Percentiles rank a stretch among this genome's conserved stretches.
phyloP scores from a whole-genome alignment of 176 grass and related monocot species.

The Pontederia paniculata region DNA sequence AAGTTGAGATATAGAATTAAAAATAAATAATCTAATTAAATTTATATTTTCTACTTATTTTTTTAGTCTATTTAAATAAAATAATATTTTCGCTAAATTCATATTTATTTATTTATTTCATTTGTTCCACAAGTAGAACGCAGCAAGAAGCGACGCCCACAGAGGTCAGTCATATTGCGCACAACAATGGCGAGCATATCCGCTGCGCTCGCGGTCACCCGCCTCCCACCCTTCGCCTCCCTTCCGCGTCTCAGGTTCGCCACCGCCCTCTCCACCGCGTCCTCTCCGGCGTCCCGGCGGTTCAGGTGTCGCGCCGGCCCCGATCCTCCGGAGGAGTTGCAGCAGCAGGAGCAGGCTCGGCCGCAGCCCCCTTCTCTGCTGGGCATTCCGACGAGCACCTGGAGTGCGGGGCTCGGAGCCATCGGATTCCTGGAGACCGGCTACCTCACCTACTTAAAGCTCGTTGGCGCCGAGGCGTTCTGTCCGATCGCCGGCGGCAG shows the following conservation, averaged over 20 bases:
- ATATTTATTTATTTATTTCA: no score
- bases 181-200: slow-evolving; percentile 15
- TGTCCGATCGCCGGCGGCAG: slow-evolving; percentile 56
- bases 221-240: neutral
- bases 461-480: slow-evolving; percentile 66
- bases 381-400: slow-evolving; percentile 52
- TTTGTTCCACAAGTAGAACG: no score
- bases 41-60: no score
- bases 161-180: no score
- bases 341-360: neutral
- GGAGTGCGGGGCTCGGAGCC: slow-evolving; percentile 43
- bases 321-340: slow-evolving; percentile 21
- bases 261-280: neutral
- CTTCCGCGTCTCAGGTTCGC: neutral
- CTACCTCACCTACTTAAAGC: slow-evolving; percentile 81
- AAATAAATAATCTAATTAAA: no score
- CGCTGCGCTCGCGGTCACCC: neutral
- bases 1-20: no score
- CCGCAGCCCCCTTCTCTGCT: slow-evolving; percentile 17
- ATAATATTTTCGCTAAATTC: no score
- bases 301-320: slow-evolving; percentile 38
- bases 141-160: no score
- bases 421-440: slow-evolving; percentile 75
- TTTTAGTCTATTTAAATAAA: no score
- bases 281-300: neutral